Evolutionary conservation across 805 yeast genomes (phyloP), one percentile per base, ranked within the genome.

Genomic region (Wickerhamomyces kurtzmanii): DNA sequence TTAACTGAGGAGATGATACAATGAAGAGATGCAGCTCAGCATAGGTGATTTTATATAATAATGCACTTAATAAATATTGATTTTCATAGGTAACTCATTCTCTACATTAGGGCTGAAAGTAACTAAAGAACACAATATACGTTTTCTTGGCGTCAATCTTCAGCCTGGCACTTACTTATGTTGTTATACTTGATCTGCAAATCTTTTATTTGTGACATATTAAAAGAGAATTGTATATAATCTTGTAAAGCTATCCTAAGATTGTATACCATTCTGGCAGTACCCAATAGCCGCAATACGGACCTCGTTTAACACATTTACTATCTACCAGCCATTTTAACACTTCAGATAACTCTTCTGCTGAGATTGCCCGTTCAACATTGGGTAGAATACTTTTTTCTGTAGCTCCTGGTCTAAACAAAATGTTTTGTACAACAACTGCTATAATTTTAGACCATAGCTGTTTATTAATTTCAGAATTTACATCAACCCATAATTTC

Each of bases 401-500:
- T 23, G 57, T 42, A 3, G 72, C 57, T 5, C 83, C 84, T 0
- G 87, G 86, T 22, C 64, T 56, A 31, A 69, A 59, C 6, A 69
- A 55, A 8, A 75, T 47, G 5, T 60, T 54, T 24, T 59, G 45
- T 0, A 73, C 31, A 1, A 79, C 38, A 8, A 71, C 57, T 14
- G 64, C 53, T 0, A 78, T 48, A 1, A 78, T 49, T 28, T 61
- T 65, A 10, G 53, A 51, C 93, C 95, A 87, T 6, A 84, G 51
- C 0, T 45, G 42, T 15, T 47, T 52, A 34, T 79, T 75, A 23
- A 86, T 62, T 16, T 61, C 49, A 2, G 93, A 89, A 18, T 57
- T 49, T 20, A 77, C 49, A 39, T 77, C 80, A 9, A 82, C 59
- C 95, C 96, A 85, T 7, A 79, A 47, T 22, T 68, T 67, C 3